Evolutionary conservation across 2,329 filamentous ascomycete genomes (phyloP), one percentile per base, ranked within the genome.

Genomic region (Mycogone perniciosa): DNA sequence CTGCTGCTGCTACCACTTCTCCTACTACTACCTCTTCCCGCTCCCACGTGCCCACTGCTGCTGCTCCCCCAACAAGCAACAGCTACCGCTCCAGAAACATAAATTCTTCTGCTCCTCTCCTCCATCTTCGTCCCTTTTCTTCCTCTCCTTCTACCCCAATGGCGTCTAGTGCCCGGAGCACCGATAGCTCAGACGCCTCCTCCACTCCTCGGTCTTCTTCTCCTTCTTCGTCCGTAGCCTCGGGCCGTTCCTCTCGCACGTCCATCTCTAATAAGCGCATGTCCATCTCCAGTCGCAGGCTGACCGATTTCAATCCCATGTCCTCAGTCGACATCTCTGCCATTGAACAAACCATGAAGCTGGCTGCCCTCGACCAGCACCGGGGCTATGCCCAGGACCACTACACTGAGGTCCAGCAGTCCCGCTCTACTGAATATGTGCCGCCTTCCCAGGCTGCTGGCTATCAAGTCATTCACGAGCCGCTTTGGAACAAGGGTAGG

Each of bases 401-500:
- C 63, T 82, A 76, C 59, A 70, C 69, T 54, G 75, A 79, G 62
- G 74, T 84, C 58, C 70, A 76, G 55, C 81, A 85, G 61, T 64
- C 72, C 55, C 65, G 68, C 40, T 60, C 69, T 47, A 82, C 79
- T 42, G 74, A 82, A 55, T 81, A 83, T 63, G 59, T 80, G 44
- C 57, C 72, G 43, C 67, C 79, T 61, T 64, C 68, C 50, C 67
- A 74, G 58, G 81, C 81, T 55, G 69, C 69, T 54, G 81, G 81
- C 57, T 82, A 82, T 65, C 81, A 84, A 67, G 70, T 85, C 52
- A 71, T 85, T 52, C 70, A 74, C 46, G 79, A 85, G 65, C 80
- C 81, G 55, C 71, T 79, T 44, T 84, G 80, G 80, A 85, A 85
- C 63, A 84, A 83, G 73, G 81, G 81, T 83, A 70, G 31, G 42